Conservation (phyloP, 257 asterid species). For the Ligustrum vulgare region DNA sequence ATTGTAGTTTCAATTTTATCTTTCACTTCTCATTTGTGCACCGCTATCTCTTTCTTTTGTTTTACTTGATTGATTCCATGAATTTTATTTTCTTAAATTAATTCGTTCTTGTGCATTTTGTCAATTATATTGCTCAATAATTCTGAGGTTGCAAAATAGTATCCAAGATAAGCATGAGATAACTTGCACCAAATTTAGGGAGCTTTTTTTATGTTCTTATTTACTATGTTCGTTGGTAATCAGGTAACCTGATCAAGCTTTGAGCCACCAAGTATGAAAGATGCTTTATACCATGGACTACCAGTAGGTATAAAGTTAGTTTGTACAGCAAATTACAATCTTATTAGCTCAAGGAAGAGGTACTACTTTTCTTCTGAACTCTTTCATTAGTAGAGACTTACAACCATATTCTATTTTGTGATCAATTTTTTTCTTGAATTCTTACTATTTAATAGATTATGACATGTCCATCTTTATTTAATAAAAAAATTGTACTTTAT, state of each 20-base stretch:
- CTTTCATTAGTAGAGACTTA: background rate
- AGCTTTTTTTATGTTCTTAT: slow-evolving; percentile 3
- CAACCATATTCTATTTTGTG: background rate
- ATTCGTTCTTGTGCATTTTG: background rate
- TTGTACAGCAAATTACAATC: slow-evolving; percentile 68
- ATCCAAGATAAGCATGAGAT: background rate
- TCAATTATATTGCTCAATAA: background rate
- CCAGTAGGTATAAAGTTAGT: slow-evolving; percentile 71
- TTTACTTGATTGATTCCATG: no score
- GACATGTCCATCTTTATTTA: background rate
- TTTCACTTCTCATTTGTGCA: no score
- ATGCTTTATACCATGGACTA: slow-evolving; percentile 78
- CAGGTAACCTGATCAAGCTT: no score
- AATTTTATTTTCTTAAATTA: no score
- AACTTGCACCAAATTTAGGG: background rate
- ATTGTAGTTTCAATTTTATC: no score
- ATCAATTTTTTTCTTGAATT: slow-evolving; percentile 1
- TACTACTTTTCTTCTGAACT: slow-evolving; percentile 23
- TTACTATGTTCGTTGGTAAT: no score
- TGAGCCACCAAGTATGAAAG: slow-evolving; percentile 82
- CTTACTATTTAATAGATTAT: background rate
- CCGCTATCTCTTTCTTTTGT: no score
- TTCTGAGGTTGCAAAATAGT: background rate
- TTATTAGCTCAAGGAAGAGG: slow-evolving; percentile 78
- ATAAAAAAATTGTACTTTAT: background rate